Conservation (phyloP, 805 yeast genomes). For the Ogataea dorogensis region DNA sequence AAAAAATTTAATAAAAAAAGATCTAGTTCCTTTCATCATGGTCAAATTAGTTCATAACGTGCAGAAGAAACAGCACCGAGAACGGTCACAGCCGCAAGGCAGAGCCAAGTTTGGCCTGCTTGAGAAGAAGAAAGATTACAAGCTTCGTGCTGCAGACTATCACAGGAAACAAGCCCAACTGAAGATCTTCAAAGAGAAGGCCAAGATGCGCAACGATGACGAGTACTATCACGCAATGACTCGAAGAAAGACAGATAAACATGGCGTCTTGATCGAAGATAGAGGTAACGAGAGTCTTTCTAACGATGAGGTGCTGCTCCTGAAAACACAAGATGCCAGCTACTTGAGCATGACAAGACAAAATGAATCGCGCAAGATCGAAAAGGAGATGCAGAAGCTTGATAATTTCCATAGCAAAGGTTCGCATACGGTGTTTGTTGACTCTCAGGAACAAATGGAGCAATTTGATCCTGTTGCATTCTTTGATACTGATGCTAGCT, state of each 20-base stretch:
- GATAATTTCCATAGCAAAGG: slow-evolving; percentile 56
- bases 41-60: slow-evolving; percentile 82
- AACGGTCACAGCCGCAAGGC: slow-evolving; percentile 80
- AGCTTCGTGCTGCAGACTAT: slow-evolving; percentile 52
- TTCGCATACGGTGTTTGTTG: slow-evolving; percentile 84
- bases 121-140: slow-evolving; percentile 89
- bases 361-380: slow-evolving; percentile 64
- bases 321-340: slow-evolving; percentile 88
- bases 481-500: slow-evolving; percentile 67
- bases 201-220: slow-evolving; percentile 78
- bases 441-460: slow-evolving; percentile 52
- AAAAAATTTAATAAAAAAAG: slow-evolving; percentile 5
- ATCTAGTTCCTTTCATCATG: slow-evolving; percentile 40
- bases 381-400: slow-evolving; percentile 49
- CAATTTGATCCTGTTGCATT: slow-evolving; percentile 60
- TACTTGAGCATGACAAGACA: slow-evolving; percentile 77
- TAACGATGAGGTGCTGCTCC: slow-evolving; percentile 73
- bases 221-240: slow-evolving; percentile 96
- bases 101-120: slow-evolving; percentile 78
- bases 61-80: slow-evolving; percentile 95
- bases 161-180: slow-evolving; percentile 62
- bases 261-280: slow-evolving; percentile 67
- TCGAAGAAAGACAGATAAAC: slow-evolving; percentile 58
- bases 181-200: slow-evolving; percentile 71
- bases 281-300: slow-evolving; percentile 61